phyloP scores from a whole-genome alignment of 2,329 filamentous ascomycete species.

The Thelonectria blattea region DNA sequence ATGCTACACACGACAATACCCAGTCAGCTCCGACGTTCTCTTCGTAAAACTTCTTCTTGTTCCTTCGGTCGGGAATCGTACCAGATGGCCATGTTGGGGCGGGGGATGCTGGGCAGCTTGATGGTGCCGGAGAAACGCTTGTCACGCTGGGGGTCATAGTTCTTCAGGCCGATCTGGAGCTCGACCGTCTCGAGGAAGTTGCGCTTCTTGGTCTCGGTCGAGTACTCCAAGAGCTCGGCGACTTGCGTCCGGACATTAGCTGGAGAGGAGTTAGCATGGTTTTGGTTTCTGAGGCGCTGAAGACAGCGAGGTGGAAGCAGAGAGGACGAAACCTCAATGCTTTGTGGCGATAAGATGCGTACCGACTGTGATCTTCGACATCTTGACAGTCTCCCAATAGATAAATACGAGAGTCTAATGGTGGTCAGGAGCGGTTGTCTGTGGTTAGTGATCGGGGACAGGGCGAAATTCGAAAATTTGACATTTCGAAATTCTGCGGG shows the following conservation, averaged over 20 bases:
- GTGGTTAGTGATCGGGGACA: constrained; percentile 35
- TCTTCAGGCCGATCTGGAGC: constrained; percentile 93
- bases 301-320: neutral
- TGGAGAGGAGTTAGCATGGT: constrained; percentile 51
- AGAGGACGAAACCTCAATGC: neutral
- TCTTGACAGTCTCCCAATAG: constrained; percentile 88
- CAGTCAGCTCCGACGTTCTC: constrained; percentile 21
- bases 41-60: neutral
- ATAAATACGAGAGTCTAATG: constrained; percentile 67
- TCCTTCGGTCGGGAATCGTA: constrained; percentile 26
- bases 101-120: constrained; percentile 89
- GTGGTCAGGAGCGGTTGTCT: constrained; percentile 57
- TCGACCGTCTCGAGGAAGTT: constrained; percentile 97
- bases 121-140: constrained; percentile 99
- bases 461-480: constrained; percentile 26
- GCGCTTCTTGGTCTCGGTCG: constrained; percentile 90
- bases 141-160: constrained; percentile 99
- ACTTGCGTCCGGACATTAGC: constrained; percentile 97
- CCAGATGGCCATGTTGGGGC: constrained; percentile 88
- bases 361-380: constrained; percentile 88
- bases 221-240: constrained; percentile 93
- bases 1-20: constrained; percentile 50
- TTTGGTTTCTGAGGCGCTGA: neutral
- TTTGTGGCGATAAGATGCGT: constrained; percentile 36
- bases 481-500: constrained; percentile 23